These are phyloP conservation scores for Neurospora sp. DNA, from an alignment of 495 filamentous ascomycete species.

Conservation along the genomic window DNA sequence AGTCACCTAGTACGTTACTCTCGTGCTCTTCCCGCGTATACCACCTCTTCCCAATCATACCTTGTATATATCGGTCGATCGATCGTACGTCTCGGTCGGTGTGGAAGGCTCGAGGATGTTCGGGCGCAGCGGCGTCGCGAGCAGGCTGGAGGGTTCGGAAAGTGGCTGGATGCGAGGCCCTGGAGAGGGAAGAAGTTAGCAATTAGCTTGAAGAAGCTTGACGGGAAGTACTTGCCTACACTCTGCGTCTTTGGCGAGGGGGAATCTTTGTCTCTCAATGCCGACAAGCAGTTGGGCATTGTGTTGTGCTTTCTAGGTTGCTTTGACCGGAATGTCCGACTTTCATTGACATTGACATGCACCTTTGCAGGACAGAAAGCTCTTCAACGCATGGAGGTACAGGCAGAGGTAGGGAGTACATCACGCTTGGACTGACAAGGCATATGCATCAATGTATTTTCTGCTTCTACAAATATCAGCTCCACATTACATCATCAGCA, in stretches of 20 bases:
- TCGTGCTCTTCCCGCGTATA: neutral
- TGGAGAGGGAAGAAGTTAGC: neutral
- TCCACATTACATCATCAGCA: neutral
- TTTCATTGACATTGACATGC: neutral
- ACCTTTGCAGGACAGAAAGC: neutral
- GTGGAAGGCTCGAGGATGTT: neutral
- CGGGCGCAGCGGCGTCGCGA: neutral
- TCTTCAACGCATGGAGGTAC: neutral
- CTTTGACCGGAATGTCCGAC: neutral
- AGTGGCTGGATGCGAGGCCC: neutral
- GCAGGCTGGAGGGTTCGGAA: neutral
- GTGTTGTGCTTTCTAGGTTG: neutral
- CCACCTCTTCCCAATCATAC: neutral
- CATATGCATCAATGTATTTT: neutral
- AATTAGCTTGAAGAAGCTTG: neutral
- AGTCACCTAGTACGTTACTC: neutral
- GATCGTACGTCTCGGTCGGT: neutral
- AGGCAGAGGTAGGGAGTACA: neutral
- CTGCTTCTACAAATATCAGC: neutral
- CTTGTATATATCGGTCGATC: neutral
- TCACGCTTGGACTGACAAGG: neutral
- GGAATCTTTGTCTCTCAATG: neutral
- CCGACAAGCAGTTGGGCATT: neutral
- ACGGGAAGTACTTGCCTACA: neutral
- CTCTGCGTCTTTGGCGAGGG: neutral